Conservation (phyloP, 176 grass and related monocot genomes). For the Miscanthus lutarioriparius region DNA sequence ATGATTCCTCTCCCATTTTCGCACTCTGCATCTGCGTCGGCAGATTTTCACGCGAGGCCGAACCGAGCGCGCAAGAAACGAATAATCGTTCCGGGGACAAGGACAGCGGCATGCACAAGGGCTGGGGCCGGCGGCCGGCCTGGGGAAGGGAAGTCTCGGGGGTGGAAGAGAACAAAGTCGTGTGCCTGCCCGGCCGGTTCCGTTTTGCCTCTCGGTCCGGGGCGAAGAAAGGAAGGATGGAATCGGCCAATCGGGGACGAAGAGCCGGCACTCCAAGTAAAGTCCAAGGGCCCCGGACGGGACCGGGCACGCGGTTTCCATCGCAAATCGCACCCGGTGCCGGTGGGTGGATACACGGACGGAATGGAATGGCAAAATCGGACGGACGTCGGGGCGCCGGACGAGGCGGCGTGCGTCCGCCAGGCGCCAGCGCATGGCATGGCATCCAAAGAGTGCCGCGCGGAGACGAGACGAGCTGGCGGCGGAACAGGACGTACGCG, state of each 20-base stretch:
- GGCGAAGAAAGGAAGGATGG: neutral
- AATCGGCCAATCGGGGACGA: neutral
- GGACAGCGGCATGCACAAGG: neutral
- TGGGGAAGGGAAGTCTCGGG: neutral
- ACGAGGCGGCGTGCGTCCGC: neutral
- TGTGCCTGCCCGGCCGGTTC: neutral
- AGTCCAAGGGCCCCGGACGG: neutral
- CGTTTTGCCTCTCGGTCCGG: neutral
- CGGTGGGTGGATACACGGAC: no score
- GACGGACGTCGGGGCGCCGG: neutral
- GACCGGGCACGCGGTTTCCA: neutral
- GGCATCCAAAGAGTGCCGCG: neutral
- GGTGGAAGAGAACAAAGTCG: neutral
- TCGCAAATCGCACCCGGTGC: neutral
- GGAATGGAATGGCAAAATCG: neutral
- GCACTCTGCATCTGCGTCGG: no score
- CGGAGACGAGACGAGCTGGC: neutral
- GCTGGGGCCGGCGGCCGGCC: no score
- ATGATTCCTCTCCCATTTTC: neutral
- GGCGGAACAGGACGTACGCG: neutral
- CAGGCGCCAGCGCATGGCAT: neutral
- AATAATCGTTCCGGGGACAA: neutral
- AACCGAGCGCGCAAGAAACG: conserved; percentile 13
- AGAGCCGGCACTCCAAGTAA: neutral
- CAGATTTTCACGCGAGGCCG: neutral